phyloP scores from a whole-genome alignment of 2,329 filamentous ascomycete species.

The Hypoxylon sp. region DNA sequence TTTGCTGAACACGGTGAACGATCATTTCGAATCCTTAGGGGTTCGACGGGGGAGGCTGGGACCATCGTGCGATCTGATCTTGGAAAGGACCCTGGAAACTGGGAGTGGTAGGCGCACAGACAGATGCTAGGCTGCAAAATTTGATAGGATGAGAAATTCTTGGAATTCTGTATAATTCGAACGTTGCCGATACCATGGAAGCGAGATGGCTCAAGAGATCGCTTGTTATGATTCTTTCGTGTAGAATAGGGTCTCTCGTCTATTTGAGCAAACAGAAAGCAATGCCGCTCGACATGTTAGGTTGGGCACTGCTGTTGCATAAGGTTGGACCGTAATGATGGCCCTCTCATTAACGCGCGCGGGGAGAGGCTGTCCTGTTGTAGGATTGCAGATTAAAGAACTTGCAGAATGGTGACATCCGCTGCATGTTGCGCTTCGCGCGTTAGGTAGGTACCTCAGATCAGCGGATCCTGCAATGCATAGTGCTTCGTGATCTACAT shows the following conservation, averaged over 20 bases:
- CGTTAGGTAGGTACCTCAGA: conserved; percentile 35
- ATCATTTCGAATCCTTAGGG: conserved; percentile 45
- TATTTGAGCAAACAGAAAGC: conserved; percentile 25
- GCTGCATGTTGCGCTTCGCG: conserved; percentile 43
- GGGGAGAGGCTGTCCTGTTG: conserved; percentile 32
- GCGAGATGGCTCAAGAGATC: conserved; percentile 4
- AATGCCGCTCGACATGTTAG: conserved; percentile 34
- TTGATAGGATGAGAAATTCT: conserved; percentile 35
- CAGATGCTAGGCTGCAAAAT: conserved; percentile 31
- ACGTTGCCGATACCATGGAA: conserved; percentile 24
- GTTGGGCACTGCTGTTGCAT: conserved; percentile 36
- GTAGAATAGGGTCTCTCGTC: conserved; percentile 19
- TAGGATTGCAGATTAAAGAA: conserved; percentile 35
- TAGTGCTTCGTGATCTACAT: conserved; percentile 41
- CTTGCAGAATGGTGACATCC: conserved; percentile 40
- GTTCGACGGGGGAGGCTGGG: conserved; percentile 38
- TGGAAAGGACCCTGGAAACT: conserved; percentile 35
- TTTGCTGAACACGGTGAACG: conserved; percentile 39
- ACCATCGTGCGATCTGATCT: conserved; percentile 45
- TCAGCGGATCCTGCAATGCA: conserved; percentile 42
- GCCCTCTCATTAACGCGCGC: conserved; percentile 27
- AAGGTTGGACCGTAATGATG: conserved; percentile 38
- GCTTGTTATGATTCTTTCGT: conserved; percentile 13
- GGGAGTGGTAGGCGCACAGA: conserved; percentile 39
- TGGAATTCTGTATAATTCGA: conserved; percentile 13